A percentile compares a stretch with the other conserved stretches of the same genome.
phyloP scores from a whole-genome alignment of 2,329 filamentous ascomycete genomes.

The Monilinia laxa region DNA sequence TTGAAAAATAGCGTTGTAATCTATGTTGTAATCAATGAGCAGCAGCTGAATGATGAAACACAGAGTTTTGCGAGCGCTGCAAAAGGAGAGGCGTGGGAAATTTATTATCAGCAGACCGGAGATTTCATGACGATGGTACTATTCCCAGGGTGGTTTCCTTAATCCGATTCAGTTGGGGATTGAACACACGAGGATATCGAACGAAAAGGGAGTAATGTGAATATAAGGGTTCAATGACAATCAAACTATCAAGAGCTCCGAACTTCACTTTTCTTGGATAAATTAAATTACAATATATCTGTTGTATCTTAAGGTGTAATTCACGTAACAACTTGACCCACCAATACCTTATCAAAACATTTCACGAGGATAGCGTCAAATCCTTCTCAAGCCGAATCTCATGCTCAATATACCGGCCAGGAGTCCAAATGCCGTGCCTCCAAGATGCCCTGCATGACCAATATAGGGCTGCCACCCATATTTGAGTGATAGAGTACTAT shows the following conservation, averaged over 20 bases:
- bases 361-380: not conserved
- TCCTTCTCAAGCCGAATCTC: not conserved
- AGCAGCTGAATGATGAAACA: too few relatives aligned
- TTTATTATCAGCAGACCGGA: not conserved
- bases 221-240: not conserved
- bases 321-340: not conserved
- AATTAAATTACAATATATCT: not conserved
- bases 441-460: conserved; percentile 19
- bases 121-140: not conserved
- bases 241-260: not conserved
- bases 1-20: not conserved
- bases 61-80: too few relatives aligned
- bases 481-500: conserved; percentile 13
- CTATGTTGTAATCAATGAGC: not conserved
- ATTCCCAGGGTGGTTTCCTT: not conserved
- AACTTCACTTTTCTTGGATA: not conserved
- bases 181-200: not conserved
- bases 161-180: not conserved
- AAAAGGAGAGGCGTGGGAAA: too few relatives aligned
- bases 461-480: conserved; percentile 7
- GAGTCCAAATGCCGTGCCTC: conserved; percentile 17
- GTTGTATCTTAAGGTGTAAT: not conserved
- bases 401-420: not conserved
- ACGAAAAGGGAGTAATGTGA: not conserved
- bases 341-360: not conserved